These are phyloP conservation scores for Gomphus sp. DNA, from an alignment of 1,284 basidiomycete species.

Conservation along the genomic window DNA sequence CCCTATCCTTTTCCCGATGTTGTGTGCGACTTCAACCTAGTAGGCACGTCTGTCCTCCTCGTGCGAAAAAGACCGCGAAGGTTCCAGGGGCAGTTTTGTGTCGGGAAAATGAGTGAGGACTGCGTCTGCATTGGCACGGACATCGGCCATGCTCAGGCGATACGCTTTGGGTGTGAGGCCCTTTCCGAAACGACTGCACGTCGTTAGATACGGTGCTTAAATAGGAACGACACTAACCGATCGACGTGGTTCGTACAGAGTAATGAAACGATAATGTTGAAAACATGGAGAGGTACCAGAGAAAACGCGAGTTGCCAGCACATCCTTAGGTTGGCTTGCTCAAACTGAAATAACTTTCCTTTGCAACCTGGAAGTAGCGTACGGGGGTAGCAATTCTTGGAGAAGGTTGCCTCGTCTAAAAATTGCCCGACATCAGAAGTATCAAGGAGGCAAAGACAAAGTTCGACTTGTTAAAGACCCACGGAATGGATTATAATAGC, in stretches of 20 bases:
- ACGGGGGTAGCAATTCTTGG: conserved; percentile 56
- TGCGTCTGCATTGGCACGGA: conserved; percentile 29
- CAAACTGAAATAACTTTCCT: conserved; percentile 50
- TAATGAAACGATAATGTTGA: conserved; percentile 53
- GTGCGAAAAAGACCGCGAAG: not conserved
- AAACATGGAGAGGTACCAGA: conserved; percentile 54
- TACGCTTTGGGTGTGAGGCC: conserved; percentile 62
- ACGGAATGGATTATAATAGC: conserved; percentile 53
- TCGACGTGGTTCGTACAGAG: conserved; percentile 72
- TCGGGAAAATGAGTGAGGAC: conserved; percentile 12
- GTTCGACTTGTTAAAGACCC: not conserved
- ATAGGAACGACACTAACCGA: conserved; percentile 21
- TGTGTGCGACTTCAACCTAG: not conserved
- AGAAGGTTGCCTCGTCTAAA: conserved; percentile 46
- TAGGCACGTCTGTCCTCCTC: not conserved
- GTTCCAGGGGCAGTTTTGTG: not conserved
- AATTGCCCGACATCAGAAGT: not conserved
- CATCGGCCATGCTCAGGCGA: conserved; percentile 41
- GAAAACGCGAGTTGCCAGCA: conserved; percentile 56
- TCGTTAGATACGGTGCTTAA: not conserved
- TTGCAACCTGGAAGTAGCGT: conserved; percentile 66
- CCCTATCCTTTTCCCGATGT: not conserved
- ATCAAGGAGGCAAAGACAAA: not conserved
- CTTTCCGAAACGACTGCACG: conserved; percentile 44
- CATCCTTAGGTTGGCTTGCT: conserved; percentile 40